Conservation (phyloP, 1,284 basidiomycete genomes). For the Leccinum subfulvum region DNA sequence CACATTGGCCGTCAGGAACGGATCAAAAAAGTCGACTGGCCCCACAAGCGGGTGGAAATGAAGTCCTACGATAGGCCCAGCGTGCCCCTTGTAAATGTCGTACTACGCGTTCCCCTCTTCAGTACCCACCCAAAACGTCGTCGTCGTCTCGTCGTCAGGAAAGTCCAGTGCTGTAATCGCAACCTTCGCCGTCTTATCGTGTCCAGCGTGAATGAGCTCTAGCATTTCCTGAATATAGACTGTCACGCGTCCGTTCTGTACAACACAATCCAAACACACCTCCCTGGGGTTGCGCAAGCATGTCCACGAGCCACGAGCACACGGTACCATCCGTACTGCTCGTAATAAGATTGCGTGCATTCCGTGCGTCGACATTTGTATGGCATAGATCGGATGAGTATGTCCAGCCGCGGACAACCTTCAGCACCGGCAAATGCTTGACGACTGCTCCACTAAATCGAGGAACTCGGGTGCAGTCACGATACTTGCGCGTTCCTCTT, state of each 20-base stretch:
- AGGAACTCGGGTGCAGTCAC: constrained; percentile 85
- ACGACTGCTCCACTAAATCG: constrained; percentile 91
- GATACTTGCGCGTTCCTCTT: constrained; percentile 81
- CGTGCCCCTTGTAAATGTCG: constrained; percentile 90
- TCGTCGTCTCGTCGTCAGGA: constrained; percentile 85
- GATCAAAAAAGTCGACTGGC: constrained; percentile 90
- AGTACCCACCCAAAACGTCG: constrained; percentile 94
- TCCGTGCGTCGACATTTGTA: constrained; percentile 97
- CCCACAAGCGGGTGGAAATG: constrained; percentile 92
- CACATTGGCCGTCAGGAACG: constrained; percentile 88
- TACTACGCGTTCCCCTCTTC: constrained; percentile 95
- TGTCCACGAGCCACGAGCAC: constrained; percentile 97
- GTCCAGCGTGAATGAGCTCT: constrained; percentile 80
- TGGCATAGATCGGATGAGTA: constrained; percentile 96
- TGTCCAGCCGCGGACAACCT: constrained; percentile 91
- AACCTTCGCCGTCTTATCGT: constrained; percentile 95
- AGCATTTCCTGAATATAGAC: constrained; percentile 74
- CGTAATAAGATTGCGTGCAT: constrained; percentile 95
- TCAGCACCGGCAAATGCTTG: constrained; percentile 94
- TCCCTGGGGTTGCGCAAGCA: constrained; percentile 95
- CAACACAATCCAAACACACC: constrained; percentile 6
- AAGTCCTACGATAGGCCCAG: constrained; percentile 90
- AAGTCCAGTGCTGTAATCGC: constrained; percentile 92
- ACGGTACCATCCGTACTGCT: constrained; percentile 95
- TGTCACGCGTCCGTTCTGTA: not conserved